phyloP scores from a whole-genome alignment of 1,284 basidiomycete species.

The Leccinum fuscescens region DNA sequence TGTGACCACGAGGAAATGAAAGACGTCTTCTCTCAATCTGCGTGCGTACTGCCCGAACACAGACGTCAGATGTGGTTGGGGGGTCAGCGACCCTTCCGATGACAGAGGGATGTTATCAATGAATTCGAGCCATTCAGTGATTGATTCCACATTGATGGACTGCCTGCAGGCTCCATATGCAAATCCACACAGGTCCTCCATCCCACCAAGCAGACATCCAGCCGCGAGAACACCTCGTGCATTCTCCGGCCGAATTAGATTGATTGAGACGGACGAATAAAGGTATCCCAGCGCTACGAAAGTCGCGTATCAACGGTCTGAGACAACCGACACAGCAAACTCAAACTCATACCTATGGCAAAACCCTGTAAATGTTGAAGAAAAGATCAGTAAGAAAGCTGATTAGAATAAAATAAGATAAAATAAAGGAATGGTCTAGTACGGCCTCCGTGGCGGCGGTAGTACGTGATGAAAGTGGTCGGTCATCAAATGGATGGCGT shows the following conservation, averaged over 20 bases:
- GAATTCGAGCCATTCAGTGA: conserved; percentile 76
- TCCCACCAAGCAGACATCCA: conserved; percentile 77
- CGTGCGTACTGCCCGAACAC: conserved; percentile 73
- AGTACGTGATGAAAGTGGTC: conserved; percentile 15
- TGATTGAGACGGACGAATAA: conserved; percentile 70
- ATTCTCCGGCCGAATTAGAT: conserved; percentile 69
- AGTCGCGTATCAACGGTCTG: conserved; percentile 13
- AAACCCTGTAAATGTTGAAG: conserved; percentile 52
- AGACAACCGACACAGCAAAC: conserved; percentile 7
- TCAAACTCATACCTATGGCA: conserved; percentile 52
- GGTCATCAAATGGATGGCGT: conserved; percentile 19
- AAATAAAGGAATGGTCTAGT: conserved; percentile 6
- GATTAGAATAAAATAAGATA: background rate
- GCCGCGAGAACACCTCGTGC: conserved; percentile 81
- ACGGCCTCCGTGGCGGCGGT: conserved; percentile 20
- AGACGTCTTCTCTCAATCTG: conserved; percentile 66
- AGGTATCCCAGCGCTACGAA: conserved; percentile 70
- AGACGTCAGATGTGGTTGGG: conserved; percentile 50
- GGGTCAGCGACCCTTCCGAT: conserved; percentile 53
- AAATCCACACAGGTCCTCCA: conserved; percentile 77
- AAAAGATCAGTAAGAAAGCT: background rate
- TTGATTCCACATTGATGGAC: conserved; percentile 70
- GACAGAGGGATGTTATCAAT: conserved; percentile 56
- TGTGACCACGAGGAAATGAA: conserved; percentile 72
- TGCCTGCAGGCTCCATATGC: conserved; percentile 76